Conservation (phyloP, 2,329 filamentous ascomycete genomes). For the Cladosporium oxysporum region DNA sequence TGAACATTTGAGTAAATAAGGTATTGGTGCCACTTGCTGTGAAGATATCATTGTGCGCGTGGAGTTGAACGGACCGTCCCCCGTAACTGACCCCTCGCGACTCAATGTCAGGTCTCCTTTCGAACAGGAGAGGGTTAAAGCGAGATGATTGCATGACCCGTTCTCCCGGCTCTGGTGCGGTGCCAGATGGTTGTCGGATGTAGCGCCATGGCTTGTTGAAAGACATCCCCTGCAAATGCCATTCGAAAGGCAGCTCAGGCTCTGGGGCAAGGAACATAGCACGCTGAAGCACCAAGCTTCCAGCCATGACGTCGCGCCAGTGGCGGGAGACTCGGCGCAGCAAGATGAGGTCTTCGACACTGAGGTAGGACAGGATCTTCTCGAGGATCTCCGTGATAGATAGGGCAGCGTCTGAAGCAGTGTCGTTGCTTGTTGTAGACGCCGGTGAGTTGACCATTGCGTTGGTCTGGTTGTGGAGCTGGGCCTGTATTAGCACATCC, state of each 20-base stretch:
- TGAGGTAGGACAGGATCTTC: neutral
- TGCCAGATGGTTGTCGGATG: no score
- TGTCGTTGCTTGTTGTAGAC: neutral
- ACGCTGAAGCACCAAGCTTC: neutral
- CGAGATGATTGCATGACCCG: no score
- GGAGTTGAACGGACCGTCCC: no score
- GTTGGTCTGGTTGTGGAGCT: neutral
- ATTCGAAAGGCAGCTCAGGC: neutral
- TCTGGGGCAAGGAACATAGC: neutral
- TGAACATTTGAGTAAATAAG: no score
- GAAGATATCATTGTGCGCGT: no score
- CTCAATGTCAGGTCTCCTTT: no score
- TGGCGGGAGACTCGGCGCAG: neutral
- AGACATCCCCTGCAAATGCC: neutral
- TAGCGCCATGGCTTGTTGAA: no score
- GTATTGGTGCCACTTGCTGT: no score
- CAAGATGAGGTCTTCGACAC: neutral
- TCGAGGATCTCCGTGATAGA: neutral
- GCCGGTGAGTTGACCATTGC: neutral
- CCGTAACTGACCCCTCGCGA: no score
- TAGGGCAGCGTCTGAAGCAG: neutral
- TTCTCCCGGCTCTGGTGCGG: no score
- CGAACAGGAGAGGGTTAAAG: no score
- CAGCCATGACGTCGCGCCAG: neutral
- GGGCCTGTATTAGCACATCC: neutral